Base-by-base conservation (phyloP, 345 rosid genomes). In the Hypericum perforatum region DNA sequence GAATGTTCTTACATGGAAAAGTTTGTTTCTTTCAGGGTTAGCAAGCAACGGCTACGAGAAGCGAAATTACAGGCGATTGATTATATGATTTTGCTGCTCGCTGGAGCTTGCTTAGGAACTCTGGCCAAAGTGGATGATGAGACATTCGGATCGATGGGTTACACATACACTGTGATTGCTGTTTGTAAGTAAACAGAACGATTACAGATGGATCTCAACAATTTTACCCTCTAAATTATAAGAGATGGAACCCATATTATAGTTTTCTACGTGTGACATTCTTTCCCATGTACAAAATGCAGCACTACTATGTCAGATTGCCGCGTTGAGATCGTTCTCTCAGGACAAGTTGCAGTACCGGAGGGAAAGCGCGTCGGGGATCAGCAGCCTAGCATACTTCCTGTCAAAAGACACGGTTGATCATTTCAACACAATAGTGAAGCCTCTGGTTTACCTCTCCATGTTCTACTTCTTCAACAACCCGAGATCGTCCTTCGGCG, bases 381-480 rank as follows among this genome's bases (percentile, higher is more conserved):
- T 85, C 16, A 89, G 95, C 58, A 83, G 87, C 54, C 74, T 83
- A 22, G 95, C 92, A 56, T 82, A 89, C 78, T 89, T 85, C 59
- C 49, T 89, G 37, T 74, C 97, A 5, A 89, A 79, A 70, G 95
- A 89, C 45, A 85, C 89, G 39, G 52, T 82, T 16, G 97, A 89
- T 54, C 86, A 69, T 63, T 76, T 89, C 65, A 82, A 75, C 62
- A 79, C 78, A 38, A 39, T 81, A 37, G 43, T 89, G 65, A 89
- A 89, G 70, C 97, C 95, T 16, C 63, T 89, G 54, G 85, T 85
- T 42, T 89, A 82, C 69, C 69, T 89, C 57, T 89, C 89, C 46
- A 85, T 83, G 89, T 82, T 85, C 75, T 85, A 79, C 68, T 89
- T 85, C 89, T 89, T 85, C 86, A 83, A 80, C 78, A 85, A 76